Conservation (phyloP, 805 yeast genomes). For the Wickerhamiella vanderwaltii region DNA sequence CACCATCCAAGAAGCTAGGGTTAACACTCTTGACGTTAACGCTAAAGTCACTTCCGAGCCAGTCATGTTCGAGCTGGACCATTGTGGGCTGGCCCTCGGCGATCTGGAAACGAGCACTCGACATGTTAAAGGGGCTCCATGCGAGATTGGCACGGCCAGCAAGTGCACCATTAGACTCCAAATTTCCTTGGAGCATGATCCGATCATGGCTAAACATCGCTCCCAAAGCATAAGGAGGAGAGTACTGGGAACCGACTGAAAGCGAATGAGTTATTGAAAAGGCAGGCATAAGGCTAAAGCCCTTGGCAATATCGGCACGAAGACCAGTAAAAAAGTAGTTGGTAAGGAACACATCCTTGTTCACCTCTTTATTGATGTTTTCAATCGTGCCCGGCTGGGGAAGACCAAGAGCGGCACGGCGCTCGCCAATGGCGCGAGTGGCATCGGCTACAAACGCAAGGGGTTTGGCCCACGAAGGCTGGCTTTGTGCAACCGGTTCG, state of each 20-base stretch:
- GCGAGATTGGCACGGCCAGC: slow-evolving; percentile 85
- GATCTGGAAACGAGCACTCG: slow-evolving; percentile 79
- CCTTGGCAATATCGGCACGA: slow-evolving; percentile 91
- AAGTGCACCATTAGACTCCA: slow-evolving; percentile 76
- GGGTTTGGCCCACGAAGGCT: slow-evolving; percentile 8
- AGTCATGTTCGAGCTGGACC: slow-evolving; percentile 94
- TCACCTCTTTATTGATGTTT: slow-evolving; percentile 83
- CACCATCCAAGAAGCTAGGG: slow-evolving; percentile 66
- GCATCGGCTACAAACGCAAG: slow-evolving; percentile 6
- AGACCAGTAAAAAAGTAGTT: slow-evolving; percentile 90
- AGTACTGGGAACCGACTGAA: slow-evolving; percentile 68
- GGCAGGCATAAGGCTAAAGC: slow-evolving; percentile 79
- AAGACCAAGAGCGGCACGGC: slow-evolving; percentile 71
- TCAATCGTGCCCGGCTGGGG: slow-evolving; percentile 91
- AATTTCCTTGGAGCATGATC: slow-evolving; percentile 77
- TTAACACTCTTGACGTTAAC: slow-evolving; percentile 82
- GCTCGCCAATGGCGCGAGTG: slow-evolving; percentile 32
- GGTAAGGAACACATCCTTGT: slow-evolving; percentile 81
- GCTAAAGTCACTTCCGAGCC: slow-evolving; percentile 78
- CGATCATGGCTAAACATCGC: slow-evolving; percentile 81
- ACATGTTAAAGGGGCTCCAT: slow-evolving; percentile 66
- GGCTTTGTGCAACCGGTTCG: background rate
- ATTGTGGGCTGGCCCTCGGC: slow-evolving; percentile 82
- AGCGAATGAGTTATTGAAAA: slow-evolving; percentile 95
- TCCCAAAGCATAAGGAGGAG: slow-evolving; percentile 84